Evolutionary conservation across 176 grass and related monocot genomes (phyloP).

Genomic region (barley (Hordeum vulgare)): MorexV3_pseudomolecules_assembly NC_058520.1:497292978-497293477

Average conservation of each 20-base stretch:
- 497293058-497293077: constrained; percentile 97
- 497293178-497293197: constrained; percentile 9
- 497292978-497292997: constrained; percentile 5
- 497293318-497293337: not conserved
- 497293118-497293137: constrained; percentile 99
- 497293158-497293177: not conserved
- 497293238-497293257: not conserved
- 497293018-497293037: not conserved
- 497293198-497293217: not conserved
- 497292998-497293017: not conserved
- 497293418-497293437: not conserved
- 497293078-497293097: constrained; percentile 91
- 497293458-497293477: too few species aligned
- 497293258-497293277: not conserved
- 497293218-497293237: constrained; percentile 4
- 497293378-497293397: not conserved
- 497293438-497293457: not conserved
- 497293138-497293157: constrained; percentile 99
- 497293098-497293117: constrained; percentile 98
- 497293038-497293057: constrained; percentile 99
- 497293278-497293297: not conserved
- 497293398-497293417: constrained; percentile 1
- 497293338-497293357: constrained; percentile 10
- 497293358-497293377: not conserved
- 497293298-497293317: not conserved